Evolutionary conservation across 1,139 yeast species (phyloP), one percentile per base, ranked within the genome.

Genomic region (Candida sp.): DNA sequence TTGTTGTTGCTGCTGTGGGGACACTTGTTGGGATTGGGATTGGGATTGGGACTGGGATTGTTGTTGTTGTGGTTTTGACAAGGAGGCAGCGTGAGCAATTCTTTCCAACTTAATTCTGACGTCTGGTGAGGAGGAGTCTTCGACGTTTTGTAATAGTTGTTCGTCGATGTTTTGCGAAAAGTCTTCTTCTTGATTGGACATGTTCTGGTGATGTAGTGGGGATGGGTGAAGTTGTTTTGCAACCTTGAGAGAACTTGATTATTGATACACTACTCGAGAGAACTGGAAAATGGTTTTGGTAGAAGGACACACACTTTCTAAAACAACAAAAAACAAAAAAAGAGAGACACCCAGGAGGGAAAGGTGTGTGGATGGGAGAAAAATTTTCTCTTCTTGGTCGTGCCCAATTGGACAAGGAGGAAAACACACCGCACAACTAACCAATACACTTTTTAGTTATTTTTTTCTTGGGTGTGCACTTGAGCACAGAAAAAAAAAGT

Each of bases 81-180:
- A 42, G 17, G 49, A 28, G 26, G 50, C 50, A 26, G 69, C 70
- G 51, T 66, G 65, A 34, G 71, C 73, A 45, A 68, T 66, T 49
- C 68, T 69, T 54, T 72, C 77, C 49, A 72, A 61, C 59, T 71
- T 72, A 34, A 66, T 65, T 50, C 70, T 57, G 28, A 41, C 39
- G 8, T 44, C 44, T 11, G 38, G 30, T 22, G 48, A 46, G 23
- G 48, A 41, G 11, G 55, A 44, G 57, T 69, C 63, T 28, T 62
- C 64, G 33, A 65, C 69, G 11, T 65, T 73, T 48, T 65, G 69
- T 45, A 76, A 67, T 51, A 77, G 67, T 60, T 77, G 81, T 60
- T 77, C 81, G 57, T 77, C 81, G 52, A 77, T 77, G 60, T 75
- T 76, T 56, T 69, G 69, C 48, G 79, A 63, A 59, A 75, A 76